Evolutionary conservation across 2,329 filamentous ascomycete species (phyloP).

Genomic region (Fusarium sp.): DNA sequence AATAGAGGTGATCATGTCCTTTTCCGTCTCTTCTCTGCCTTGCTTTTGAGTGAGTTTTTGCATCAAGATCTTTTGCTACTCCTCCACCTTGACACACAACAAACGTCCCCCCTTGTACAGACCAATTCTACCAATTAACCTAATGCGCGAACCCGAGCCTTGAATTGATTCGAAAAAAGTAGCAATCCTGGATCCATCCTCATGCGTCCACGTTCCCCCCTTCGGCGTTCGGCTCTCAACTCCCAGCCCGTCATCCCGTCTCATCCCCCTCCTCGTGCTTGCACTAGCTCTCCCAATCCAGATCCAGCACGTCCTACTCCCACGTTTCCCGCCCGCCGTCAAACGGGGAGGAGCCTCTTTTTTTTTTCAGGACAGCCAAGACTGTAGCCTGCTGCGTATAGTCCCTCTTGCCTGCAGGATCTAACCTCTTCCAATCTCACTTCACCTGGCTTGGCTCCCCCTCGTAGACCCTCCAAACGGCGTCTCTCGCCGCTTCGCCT

Average conservation of each 20-base stretch:
- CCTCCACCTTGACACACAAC: background rate
- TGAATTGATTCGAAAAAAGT: background rate
- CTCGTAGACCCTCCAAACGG: background rate
- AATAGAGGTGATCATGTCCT: constrained; percentile 7
- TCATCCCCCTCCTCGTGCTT: background rate
- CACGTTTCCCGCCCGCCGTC: background rate
- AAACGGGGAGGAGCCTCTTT: background rate
- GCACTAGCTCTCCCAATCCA: background rate
- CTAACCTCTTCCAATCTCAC: constrained; percentile 15
- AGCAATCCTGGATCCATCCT: constrained; percentile 1
- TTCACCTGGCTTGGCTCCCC: background rate
- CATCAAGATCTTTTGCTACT: background rate
- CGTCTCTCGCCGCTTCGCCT: constrained; percentile 9
- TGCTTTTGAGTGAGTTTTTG: background rate
- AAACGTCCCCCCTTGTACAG: background rate
- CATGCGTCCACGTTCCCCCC: background rate
- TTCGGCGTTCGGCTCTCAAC: constrained; percentile 2
- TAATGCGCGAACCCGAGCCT: background rate
- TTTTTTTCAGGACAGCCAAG: background rate
- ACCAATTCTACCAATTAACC: background rate
- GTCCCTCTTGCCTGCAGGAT: constrained; percentile 24
- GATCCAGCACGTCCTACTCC: constrained; percentile 1
- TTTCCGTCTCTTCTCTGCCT: constrained; percentile 4
- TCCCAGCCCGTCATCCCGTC: background rate
- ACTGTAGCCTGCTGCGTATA: background rate